Evolutionary conservation across 306 rosid species (phyloP).

Genomic region (Prunus mira): DNA sequence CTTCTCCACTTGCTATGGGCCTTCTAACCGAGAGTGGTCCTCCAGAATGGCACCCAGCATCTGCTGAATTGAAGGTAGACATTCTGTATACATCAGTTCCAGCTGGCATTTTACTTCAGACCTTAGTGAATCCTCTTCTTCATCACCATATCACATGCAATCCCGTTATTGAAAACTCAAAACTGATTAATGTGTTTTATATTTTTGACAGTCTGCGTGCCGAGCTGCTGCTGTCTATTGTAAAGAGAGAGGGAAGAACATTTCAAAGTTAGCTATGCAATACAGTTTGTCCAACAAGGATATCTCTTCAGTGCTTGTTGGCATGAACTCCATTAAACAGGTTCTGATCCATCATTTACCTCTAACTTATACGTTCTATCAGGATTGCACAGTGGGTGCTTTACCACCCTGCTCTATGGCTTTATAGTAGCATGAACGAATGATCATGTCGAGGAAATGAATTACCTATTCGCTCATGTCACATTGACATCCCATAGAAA

Average conservation of each 20-base stretch:
- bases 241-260: constrained; percentile 71
- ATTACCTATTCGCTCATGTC: background rate
- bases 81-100: background rate
- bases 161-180: background rate
- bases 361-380: background rate
- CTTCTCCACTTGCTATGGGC: constrained; percentile 93
- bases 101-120: background rate
- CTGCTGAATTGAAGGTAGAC: constrained; percentile 71
- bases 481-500: background rate
- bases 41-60: constrained; percentile 94
- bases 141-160: background rate
- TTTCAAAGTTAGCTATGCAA: constrained; percentile 89
- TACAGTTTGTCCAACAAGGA: constrained; percentile 90
- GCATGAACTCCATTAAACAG: constrained; percentile 83
- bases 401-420: background rate
- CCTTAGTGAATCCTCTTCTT: background rate
- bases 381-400: background rate
- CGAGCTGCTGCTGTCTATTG: constrained; percentile 68
- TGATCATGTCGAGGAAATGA: background rate
- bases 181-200: constrained; percentile 22
- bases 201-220: constrained; percentile 66
- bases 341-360: constrained; percentile 22
- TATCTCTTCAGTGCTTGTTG: constrained; percentile 83
- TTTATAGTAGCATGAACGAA: background rate
- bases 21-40: constrained; percentile 92